Base-by-base conservation (phyloP, 257 asterid species). In the Datura wrightii region DNA sequence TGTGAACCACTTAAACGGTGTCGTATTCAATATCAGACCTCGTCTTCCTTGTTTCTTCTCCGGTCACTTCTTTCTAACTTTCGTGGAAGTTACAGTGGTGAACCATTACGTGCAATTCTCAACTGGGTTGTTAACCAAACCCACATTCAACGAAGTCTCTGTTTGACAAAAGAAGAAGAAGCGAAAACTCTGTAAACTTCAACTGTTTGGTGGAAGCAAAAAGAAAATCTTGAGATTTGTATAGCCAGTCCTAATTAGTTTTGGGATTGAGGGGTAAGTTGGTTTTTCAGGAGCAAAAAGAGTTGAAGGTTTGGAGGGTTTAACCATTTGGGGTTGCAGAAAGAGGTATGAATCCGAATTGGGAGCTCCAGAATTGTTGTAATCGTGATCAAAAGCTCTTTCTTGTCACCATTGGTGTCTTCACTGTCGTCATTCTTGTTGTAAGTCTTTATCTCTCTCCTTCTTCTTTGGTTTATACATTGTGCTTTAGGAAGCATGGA, bases 301-400 rank as follows among this genome's bases (percentile, higher is more conserved):
- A 10, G 5, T 71, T 71, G 79, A 71, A 71, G 52, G 31, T 39
- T 67, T 67, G 50, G 48, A 66, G 79, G 79, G 19, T 69, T 70
- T 69, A 39, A 67, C 14, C 54, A 70, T 41, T 70, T 70, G 55
- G 79, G 79, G 79, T 71, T 71, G 39, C 2, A 72, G 8, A 19
- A 62, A 50, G 36, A 50, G 70, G 71, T 89, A 87, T 91, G 94
- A 76, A 90, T 85, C 94, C 97, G 80, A 93, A 94, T 71, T 94
- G 98, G 98, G 97, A 93, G 83, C 93, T 94, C 84, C 87, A 72
- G 86, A 83, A 86, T 83, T 94, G 94, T 79, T 92, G 98, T 71
- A 91, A 94, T 85, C 92, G 48, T 31, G 93, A 94, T 6, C 98
- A 94, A 83, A 87, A 83, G 7, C 80, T 72, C 72, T 94, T 94